Evolutionary conservation across 2,329 filamentous ascomycete genomes (phyloP), one percentile per base, ranked within the genome.

Genomic region (Simplicillium aogashimaense): DNA sequence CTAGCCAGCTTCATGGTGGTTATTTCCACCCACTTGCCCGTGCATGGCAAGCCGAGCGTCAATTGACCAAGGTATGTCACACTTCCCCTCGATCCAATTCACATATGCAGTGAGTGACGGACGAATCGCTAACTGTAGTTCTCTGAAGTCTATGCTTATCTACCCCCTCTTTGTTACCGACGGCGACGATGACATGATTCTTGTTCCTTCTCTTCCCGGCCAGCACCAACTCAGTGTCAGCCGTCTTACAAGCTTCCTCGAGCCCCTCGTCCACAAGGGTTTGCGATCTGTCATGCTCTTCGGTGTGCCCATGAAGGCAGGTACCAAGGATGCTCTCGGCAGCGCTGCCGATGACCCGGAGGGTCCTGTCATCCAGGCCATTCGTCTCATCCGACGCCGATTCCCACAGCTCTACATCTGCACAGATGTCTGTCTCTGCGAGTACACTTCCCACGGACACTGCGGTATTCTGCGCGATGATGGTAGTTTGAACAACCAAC

Each of bases 81-180:
- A 20, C 25, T 14, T 35, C 17, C n/a, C 20, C 17, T 37, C 15
- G 30, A 13, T 13, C 30, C 30, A 13, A 13, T 32, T 12, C 13
- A 15, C 30, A 7, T 12, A 13, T 13, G 30, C 30, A 7, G 12
- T 15, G 5, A 12, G 30, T 12, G 12, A n/a, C 15, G 30, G 11
- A 6, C 30, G 7, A 32, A 32, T 41, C 44, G 36, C 45, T 42
- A 17, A 10, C 20, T 39, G 25, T 38, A 20, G 29, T 9, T 34
- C 8, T 15, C 9, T 45, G 9, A 53, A 95, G 87, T 92, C 89
- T 30, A 97, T 97, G 92, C 82, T 98, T 54, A 95, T 98, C 55
- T 97, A 94, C 65, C 92, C 92, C 11, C 75, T 98, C 50, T 98
- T 98, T 69, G 78, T 98, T 49, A 94, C 92, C 54, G 92, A 98